Evolutionary conservation across 805 yeast species (phyloP).

Genomic region (Ogataea allantospora): DNA sequence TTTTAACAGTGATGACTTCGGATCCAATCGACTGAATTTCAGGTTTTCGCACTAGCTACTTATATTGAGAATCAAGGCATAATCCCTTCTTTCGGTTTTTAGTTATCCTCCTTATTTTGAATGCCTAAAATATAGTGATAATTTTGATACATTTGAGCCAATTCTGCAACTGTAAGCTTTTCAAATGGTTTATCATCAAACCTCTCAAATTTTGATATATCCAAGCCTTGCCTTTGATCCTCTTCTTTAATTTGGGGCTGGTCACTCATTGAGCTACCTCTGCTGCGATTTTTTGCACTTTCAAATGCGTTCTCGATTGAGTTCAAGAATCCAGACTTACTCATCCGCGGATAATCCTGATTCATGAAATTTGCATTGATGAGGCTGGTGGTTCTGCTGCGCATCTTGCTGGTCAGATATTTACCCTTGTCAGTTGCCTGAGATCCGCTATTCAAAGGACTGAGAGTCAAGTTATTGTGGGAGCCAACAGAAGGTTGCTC

Average conservation of each 20-base stretch:
- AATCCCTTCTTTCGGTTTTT: background rate
- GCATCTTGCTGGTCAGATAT: constrained; percentile 16
- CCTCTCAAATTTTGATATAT: constrained; percentile 15
- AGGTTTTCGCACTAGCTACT: constrained; percentile 27
- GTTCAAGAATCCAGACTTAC: constrained; percentile 23
- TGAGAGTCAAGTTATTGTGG: constrained; percentile 4
- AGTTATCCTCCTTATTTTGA: constrained; percentile 2
- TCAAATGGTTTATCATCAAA: constrained; percentile 28
- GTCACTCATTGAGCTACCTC: constrained; percentile 27
- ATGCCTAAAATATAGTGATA: constrained; percentile 27
- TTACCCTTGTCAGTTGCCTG: constrained; percentile 1
- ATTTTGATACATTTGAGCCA: constrained; percentile 28
- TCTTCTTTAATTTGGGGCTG: constrained; percentile 4
- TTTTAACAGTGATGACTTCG: constrained; percentile 46
- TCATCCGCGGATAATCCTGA: constrained; percentile 3
- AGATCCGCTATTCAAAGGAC: constrained; percentile 5
- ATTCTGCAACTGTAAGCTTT: constrained; percentile 29
- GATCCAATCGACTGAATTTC: constrained; percentile 57
- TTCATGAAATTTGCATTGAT: constrained; percentile 19
- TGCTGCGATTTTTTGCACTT: constrained; percentile 31
- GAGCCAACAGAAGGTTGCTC: constrained; percentile 6
- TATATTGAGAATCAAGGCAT: background rate
- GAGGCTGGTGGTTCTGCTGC: constrained; percentile 35
- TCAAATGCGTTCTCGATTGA: constrained; percentile 36
- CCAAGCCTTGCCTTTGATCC: constrained; percentile 5